These are phyloP conservation scores for Epichloe sibirici DNA, from an alignment of 2,329 filamentous ascomycete genomes.

Conservation along the genomic window DNA sequence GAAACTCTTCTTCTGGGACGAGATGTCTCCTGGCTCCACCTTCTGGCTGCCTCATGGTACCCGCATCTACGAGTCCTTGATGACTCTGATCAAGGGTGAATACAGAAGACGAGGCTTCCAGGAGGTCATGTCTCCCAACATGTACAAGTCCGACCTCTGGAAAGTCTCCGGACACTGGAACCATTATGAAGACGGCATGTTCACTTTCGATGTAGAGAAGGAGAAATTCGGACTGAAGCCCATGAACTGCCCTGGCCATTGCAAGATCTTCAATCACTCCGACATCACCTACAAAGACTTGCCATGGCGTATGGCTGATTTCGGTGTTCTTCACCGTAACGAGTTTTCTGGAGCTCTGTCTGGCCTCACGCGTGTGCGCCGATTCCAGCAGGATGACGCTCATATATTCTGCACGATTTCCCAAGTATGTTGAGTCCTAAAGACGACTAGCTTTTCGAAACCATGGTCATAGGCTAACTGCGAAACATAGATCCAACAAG, in stretches of 20 bases:
- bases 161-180: constrained; percentile 92
- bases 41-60: constrained; percentile 91
- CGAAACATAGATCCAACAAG: constrained; percentile 21
- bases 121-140: constrained; percentile 87
- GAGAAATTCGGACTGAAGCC: constrained; percentile 65
- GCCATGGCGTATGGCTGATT: constrained; percentile 87
- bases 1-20: constrained; percentile 95
- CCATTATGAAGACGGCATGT: constrained; percentile 80
- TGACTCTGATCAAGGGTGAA: constrained; percentile 68
- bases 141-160: constrained; percentile 91
- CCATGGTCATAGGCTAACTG: background rate
- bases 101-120: constrained; percentile 92
- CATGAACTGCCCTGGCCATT: constrained; percentile 97
- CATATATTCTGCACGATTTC: constrained; percentile 72
- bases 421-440: constrained; percentile 15
- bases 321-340: constrained; percentile 89
- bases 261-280: constrained; percentile 72
- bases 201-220: constrained; percentile 65
- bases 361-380: constrained; percentile 80
- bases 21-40: constrained; percentile 80
- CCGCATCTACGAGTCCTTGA: constrained; percentile 83
- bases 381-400: constrained; percentile 92
- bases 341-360: constrained; percentile 86
- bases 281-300: constrained; percentile 76
- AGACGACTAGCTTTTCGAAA: too few species aligned